A percentile compares a stretch with the other conserved stretches of the same genome.
phyloP scores from a whole-genome alignment of 352 stramenopile species.

The Phytophthora rubi region DNA sequence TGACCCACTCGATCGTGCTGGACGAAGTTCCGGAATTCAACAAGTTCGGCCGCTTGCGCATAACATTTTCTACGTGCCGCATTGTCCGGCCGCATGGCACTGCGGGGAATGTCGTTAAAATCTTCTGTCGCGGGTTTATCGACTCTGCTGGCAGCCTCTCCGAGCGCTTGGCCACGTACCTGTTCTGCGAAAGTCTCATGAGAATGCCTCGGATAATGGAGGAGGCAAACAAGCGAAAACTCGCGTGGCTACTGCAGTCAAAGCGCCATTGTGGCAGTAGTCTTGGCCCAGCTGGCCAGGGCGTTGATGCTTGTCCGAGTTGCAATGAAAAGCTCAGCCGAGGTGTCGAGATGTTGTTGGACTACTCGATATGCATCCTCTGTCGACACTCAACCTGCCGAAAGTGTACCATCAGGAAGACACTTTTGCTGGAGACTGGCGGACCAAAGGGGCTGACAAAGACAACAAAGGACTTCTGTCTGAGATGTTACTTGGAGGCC shows the following conservation, averaged over 20 bases:
- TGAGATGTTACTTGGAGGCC: conserved; percentile 39
- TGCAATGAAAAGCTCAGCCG: conserved; percentile 28
- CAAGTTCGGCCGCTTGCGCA: conserved; percentile 34
- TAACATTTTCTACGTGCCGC: conserved; percentile 43
- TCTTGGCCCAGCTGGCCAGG: neutral
- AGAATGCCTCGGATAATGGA: conserved; percentile 36
- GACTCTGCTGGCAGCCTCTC: conserved; percentile 29
- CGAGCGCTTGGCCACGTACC: conserved; percentile 26
- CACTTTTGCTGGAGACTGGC: conserved; percentile 22
- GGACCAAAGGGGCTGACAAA: conserved; percentile 24
- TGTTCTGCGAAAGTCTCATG: conserved; percentile 31
- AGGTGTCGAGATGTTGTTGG: conserved; percentile 28
- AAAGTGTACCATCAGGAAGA: conserved; percentile 49
- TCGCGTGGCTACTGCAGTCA: conserved; percentile 41
- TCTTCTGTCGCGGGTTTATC: conserved; percentile 49
- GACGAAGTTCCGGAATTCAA: conserved; percentile 28
- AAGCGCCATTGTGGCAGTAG: conserved; percentile 7
- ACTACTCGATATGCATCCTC: conserved; percentile 41
- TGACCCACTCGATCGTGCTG: conserved; percentile 41
- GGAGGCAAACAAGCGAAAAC: conserved; percentile 50
- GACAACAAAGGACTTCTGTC: conserved; percentile 40
- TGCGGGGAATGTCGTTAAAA: conserved; percentile 24
- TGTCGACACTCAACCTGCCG: conserved; percentile 47
- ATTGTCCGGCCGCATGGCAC: conserved; percentile 33
- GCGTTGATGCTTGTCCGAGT: conserved; percentile 10